These are phyloP conservation scores for Phoenix dactylifera DNA, from an alignment of 176 grass and related monocot species.

Conservation along the genomic window DNA sequence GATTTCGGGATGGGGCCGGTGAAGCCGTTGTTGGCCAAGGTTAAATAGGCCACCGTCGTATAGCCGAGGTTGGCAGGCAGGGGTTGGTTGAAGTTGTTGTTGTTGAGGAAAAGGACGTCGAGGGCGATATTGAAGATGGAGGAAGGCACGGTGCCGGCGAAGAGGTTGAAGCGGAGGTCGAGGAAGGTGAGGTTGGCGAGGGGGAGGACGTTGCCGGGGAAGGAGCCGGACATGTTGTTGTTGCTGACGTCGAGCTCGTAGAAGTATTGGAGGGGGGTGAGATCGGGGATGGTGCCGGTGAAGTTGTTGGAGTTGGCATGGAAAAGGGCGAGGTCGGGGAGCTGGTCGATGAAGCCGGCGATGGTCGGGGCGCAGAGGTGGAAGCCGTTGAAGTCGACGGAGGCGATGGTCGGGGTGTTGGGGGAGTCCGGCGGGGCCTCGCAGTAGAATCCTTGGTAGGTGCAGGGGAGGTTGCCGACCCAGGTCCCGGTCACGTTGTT, in stretches of 20 bases:
- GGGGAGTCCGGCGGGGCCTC: slow-evolving; percentile 28
- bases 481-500: slow-evolving; percentile 13
- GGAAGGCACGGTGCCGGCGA: slow-evolving; percentile 29
- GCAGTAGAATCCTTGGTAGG: slow-evolving; percentile 68
- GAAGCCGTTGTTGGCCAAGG: slow-evolving; percentile 78
- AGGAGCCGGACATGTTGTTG: slow-evolving; percentile 37
- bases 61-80: slow-evolving; percentile 59
- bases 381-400: slow-evolving; percentile 84
- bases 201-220: slow-evolving; percentile 42
- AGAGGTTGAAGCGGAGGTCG: slow-evolving; percentile 71
- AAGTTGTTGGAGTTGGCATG: slow-evolving; percentile 92
- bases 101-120: slow-evolving; percentile 89
- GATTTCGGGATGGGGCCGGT: slow-evolving; percentile 62
- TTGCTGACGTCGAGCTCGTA: slow-evolving; percentile 97
- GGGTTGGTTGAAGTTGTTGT: slow-evolving; percentile 47
- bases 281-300: slow-evolving; percentile 19
- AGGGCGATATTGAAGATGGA: slow-evolving; percentile 31
- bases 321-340: slow-evolving; percentile 85
- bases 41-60: slow-evolving; percentile 64
- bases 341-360: slow-evolving; percentile 32
- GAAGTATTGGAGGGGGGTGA: slow-evolving; percentile 40
- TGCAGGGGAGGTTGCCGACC: slow-evolving; percentile 39
- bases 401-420: slow-evolving; percentile 33
- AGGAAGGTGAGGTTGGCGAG: slow-evolving; percentile 64
- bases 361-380: slow-evolving; percentile 4